phyloP scores from a whole-genome alignment of 2,329 filamentous ascomycete species.

The Aspergillus ochraceoroseus region DNA sequence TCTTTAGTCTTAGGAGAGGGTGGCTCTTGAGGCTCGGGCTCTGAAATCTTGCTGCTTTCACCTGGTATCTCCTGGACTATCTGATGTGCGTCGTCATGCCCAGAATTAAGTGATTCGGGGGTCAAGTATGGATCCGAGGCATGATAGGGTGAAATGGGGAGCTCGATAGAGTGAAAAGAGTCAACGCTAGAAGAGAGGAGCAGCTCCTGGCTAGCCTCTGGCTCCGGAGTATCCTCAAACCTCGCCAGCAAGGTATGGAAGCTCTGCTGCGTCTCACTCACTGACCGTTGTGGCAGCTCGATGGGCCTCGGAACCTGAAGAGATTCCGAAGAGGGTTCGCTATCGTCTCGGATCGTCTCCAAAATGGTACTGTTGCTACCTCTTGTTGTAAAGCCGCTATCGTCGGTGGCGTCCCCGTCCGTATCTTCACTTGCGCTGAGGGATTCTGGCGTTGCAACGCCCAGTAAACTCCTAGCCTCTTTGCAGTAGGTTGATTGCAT shows the following conservation, averaged over 20 bases:
- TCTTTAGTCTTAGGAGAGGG: constrained; percentile 28
- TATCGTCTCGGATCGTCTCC: constrained; percentile 24
- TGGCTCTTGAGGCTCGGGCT: constrained; percentile 3
- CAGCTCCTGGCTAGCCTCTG: constrained; percentile 26
- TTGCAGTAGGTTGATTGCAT: constrained; percentile 16
- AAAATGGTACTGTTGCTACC: constrained; percentile 24
- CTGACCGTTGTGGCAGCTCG: constrained; percentile 20
- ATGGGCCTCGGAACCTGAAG: constrained; percentile 11
- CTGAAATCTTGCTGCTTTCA: background rate
- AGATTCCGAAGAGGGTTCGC: constrained; percentile 14
- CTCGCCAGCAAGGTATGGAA: constrained; percentile 39
- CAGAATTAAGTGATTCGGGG: constrained; percentile 19
- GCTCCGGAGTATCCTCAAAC: constrained; percentile 33
- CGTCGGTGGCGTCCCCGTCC: constrained; percentile 33
- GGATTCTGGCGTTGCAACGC: constrained; percentile 19
- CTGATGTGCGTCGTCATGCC: constrained; percentile 6
- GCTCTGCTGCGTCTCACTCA: constrained; percentile 30
- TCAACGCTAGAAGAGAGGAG: constrained; percentile 38
- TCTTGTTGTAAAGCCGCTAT: constrained; percentile 26
- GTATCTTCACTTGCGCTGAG: constrained; percentile 32
- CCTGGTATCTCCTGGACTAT: background rate
- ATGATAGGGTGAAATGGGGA: constrained; percentile 21
- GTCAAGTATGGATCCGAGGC: constrained; percentile 22
- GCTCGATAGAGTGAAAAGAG: constrained; percentile 42
- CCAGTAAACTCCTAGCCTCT: constrained; percentile 18